These are phyloP conservation scores for Penicillium sp. DNA, from an alignment of 2,329 filamentous ascomycete genomes.

Conservation along the genomic window DNA sequence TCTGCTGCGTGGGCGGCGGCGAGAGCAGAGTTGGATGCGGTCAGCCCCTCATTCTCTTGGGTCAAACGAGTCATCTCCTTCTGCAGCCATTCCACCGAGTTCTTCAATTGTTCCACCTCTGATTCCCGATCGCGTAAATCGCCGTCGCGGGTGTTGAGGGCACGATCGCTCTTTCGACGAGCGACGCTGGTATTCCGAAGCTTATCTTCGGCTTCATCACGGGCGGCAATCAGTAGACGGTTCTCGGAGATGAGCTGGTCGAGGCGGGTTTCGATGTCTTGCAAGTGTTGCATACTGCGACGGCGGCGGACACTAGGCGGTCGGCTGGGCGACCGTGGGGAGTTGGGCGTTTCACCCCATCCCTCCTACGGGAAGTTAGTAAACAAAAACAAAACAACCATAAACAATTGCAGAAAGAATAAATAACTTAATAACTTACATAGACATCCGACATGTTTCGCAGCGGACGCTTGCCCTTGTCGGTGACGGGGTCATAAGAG, in stretches of 20 bases:
- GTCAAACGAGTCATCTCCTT: constrained; percentile 77
- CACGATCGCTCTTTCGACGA: constrained; percentile 55
- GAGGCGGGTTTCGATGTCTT: constrained; percentile 79
- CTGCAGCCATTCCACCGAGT: constrained; percentile 74
- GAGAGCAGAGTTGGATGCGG: constrained; percentile 73
- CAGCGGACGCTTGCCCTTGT: constrained; percentile 80
- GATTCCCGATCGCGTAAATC: constrained; percentile 77
- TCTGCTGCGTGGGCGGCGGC: constrained; percentile 72
- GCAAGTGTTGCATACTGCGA: constrained; percentile 92
- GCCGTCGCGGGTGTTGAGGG: constrained; percentile 63
- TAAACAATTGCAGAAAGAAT: constrained; percentile 13
- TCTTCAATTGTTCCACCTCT: constrained; percentile 79
- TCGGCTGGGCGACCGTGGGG: constrained; percentile 86
- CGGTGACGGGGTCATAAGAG: constrained; percentile 71
- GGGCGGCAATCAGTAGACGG: constrained; percentile 70
- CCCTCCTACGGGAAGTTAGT: constrained; percentile 66
- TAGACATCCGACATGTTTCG: constrained; percentile 91
- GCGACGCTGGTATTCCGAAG: constrained; percentile 56
- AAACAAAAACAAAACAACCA: constrained; percentile 26
- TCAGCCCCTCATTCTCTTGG: constrained; percentile 77
- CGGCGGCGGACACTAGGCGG: constrained; percentile 94
- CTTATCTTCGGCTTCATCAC: constrained; percentile 65
- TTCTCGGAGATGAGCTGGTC: constrained; percentile 87
- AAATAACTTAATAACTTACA: constrained; percentile 60
- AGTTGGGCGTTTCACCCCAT: constrained; percentile 79